A percentile compares a stretch with the other conserved stretches of the same genome.
phyloP scores from a whole-genome alignment of 1,139 yeast species.

The Pneumocystis oryctolagi region DNA sequence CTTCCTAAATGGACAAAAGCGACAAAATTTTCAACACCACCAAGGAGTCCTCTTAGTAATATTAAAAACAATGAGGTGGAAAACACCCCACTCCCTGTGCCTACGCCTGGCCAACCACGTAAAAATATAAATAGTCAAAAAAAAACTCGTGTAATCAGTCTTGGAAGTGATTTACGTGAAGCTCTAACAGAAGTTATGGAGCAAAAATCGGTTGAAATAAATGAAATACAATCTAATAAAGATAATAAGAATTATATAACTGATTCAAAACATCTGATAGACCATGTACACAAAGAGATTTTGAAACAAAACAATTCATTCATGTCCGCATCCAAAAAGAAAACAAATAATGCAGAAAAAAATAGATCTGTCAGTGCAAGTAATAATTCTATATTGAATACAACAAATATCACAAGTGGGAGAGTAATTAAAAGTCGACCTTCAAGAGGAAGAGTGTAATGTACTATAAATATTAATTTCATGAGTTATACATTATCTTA shows the following conservation, averaged over 20 bases:
- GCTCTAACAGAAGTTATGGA: neutral
- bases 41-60: constrained; percentile 16
- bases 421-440: neutral
- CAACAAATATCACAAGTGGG: neutral
- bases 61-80: constrained; percentile 21
- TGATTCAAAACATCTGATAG: neutral
- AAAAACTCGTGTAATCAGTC: neutral
- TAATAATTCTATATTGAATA: neutral
- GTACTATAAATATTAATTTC: neutral
- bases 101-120: constrained; percentile 95
- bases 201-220: neutral
- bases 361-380: neutral
- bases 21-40: constrained; percentile 13
- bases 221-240: neutral
- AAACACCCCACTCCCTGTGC: constrained; percentile 63
- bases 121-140: constrained; percentile 26
- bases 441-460: neutral
- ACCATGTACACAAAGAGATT: neutral
- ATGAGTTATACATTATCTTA: neutral
- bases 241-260: neutral
- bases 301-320: neutral
- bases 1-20: constrained; percentile 31
- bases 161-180: neutral
- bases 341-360: neutral
- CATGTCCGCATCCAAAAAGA: neutral